A percentile compares a stretch with the other conserved stretches of the same genome.
Conservation (phyloP, 2,329 filamentous ascomycete species). For the Microthyrium microscopicum region DNA sequence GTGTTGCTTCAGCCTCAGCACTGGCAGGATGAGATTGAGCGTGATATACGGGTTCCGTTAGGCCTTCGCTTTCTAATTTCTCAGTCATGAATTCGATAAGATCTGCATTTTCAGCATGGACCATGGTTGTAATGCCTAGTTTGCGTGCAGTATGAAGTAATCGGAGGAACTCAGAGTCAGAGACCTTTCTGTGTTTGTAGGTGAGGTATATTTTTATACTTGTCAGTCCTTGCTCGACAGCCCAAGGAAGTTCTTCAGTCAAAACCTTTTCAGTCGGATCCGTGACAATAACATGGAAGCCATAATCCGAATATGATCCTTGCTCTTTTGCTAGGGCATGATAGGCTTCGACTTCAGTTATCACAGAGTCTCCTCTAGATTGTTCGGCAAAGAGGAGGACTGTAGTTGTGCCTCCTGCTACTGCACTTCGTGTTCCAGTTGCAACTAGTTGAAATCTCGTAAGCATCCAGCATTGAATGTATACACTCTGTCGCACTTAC, state of each 20-base stretch:
- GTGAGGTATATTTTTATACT: slow-evolving; percentile 29
- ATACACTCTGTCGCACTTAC: slow-evolving; percentile 5
- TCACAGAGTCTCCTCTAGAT: slow-evolving; percentile 27
- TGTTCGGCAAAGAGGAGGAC: slow-evolving; percentile 33
- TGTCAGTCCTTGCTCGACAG: slow-evolving; percentile 20
- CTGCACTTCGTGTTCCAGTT: slow-evolving; percentile 25
- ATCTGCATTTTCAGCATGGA: slow-evolving; percentile 32
- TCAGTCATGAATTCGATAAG: slow-evolving; percentile 38
- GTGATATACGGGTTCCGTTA: slow-evolving; percentile 36
- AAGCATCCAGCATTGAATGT: not conserved
- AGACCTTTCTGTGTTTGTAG: slow-evolving; percentile 22
- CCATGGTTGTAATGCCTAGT: slow-evolving; percentile 31
- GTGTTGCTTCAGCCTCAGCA: slow-evolving; percentile 36
- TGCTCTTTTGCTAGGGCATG: slow-evolving; percentile 26
- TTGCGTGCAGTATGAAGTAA: slow-evolving; percentile 32
- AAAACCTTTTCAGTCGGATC: slow-evolving; percentile 20
- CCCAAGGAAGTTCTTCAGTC: slow-evolving; percentile 21
- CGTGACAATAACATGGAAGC: slow-evolving; percentile 23
- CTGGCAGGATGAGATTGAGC: slow-evolving; percentile 31
- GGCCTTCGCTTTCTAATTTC: slow-evolving; percentile 31
- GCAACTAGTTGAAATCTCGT: not conserved
- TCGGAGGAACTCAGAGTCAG: slow-evolving; percentile 30
- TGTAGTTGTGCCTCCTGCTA: slow-evolving; percentile 32
- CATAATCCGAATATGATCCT: slow-evolving; percentile 34
- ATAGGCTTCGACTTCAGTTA: slow-evolving; percentile 26